These are phyloP conservation scores for Cetraspora pellucida DNA, from an alignment of 192 early-diverging fungal genomes.

Conservation along the genomic window DNA sequence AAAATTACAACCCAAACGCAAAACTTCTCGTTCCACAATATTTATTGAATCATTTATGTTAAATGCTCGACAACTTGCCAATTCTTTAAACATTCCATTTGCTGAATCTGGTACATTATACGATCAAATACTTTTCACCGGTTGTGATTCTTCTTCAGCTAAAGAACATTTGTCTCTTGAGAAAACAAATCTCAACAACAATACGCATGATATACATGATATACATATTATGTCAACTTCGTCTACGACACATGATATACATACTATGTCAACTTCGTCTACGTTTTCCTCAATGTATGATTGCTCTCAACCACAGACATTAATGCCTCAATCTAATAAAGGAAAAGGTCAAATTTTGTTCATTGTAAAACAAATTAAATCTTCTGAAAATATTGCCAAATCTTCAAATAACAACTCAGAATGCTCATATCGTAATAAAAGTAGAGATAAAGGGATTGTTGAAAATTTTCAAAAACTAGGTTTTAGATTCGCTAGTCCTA, in stretches of 20 bases:
- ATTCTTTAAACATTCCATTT: slow-evolving; percentile 22
- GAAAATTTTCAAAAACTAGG: slow-evolving; percentile 37
- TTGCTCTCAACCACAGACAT: too few relatives aligned
- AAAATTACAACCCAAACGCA: background rate
- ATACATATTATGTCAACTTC: background rate
- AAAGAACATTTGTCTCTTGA: too few relatives aligned
- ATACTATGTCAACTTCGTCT: background rate
- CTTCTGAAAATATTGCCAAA: background rate
- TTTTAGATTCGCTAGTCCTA: slow-evolving; percentile 42
- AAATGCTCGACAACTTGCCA: slow-evolving; percentile 25
- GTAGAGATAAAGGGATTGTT: background rate
- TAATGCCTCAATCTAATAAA: too few relatives aligned
- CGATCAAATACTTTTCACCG: slow-evolving; percentile 33
- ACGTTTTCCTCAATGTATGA: too few relatives aligned
- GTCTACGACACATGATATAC: background rate
- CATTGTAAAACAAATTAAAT: slow-evolving; percentile 38
- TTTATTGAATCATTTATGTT: slow-evolving; percentile 28
- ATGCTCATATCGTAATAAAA: background rate
- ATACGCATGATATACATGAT: background rate
- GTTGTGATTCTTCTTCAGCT: background rate
- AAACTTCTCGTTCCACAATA: slow-evolving; percentile 6
- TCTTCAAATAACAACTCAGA: too few relatives aligned
- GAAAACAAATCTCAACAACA: background rate
- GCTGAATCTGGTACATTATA: slow-evolving; percentile 28
- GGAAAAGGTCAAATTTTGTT: slow-evolving; percentile 39